Evolutionary conservation across 2,329 filamentous ascomycete genomes (phyloP).

Genomic region (Ceratocystis variospora): DNA sequence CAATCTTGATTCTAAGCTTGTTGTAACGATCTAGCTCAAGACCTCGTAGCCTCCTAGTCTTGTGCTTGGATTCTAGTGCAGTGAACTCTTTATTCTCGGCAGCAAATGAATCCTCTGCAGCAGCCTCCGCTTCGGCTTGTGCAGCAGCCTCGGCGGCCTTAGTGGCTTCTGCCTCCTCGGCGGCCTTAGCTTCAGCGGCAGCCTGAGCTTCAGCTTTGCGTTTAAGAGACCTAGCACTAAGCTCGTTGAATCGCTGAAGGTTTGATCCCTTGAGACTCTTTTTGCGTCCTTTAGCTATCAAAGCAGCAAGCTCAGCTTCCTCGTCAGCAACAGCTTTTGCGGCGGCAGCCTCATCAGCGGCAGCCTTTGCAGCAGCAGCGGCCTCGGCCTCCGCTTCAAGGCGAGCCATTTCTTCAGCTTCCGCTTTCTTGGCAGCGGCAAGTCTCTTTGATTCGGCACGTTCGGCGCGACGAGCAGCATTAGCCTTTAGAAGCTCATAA

Average conservation of each 20-base stretch:
- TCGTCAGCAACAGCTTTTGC: conserved; percentile 6
- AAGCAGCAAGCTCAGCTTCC: conserved; percentile 7
- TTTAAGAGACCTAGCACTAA: not conserved
- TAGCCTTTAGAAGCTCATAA: conserved; percentile 8
- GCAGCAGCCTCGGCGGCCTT: conserved; percentile 1
- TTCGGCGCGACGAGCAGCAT: conserved; percentile 13
- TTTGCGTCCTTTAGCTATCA: not conserved
- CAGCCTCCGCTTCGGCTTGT: conserved; percentile 2
- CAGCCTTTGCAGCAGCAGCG: not conserved
- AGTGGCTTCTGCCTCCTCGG: not conserved
- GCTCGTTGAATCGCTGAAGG: conserved; percentile 2
- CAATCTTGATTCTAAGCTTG: conserved; percentile 13
- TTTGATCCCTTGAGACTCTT: not conserved
- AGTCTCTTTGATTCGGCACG: conserved; percentile 10
- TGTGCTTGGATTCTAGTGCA: conserved; percentile 30
- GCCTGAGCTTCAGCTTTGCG: conserved; percentile 1
- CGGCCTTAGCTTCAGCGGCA: not conserved
- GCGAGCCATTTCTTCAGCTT: conserved; percentile 1
- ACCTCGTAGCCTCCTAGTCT: conserved; percentile 24
- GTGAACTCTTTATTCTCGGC: conserved; percentile 45
- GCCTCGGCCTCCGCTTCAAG: conserved; percentile 9
- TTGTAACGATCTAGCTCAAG: conserved; percentile 16
- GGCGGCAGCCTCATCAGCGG: not conserved
- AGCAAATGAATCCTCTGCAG: conserved; percentile 10
- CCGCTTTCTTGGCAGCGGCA: conserved; percentile 6